Base-by-base conservation (phyloP, 2,329 filamentous ascomycete genomes). In the Catunica adiposa region DNA sequence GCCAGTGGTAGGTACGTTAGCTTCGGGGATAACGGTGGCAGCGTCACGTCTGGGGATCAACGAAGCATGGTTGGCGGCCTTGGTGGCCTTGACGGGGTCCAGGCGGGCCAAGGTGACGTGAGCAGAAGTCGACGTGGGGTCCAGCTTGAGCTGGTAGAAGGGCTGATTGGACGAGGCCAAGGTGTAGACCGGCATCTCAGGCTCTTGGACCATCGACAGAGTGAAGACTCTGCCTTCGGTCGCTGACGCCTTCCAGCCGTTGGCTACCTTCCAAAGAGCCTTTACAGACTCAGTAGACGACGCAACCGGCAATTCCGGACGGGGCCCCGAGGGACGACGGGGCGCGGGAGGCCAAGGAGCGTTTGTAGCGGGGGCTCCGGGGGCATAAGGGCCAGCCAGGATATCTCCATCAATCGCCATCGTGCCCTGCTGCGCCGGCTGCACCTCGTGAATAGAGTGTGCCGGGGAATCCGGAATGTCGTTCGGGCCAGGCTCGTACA, bases 221-320 rank as follows among this genome's bases (percentile, higher is more conserved):
- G 77, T 80, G 66, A 75, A 83, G 23, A 74, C 72, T 22, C 76
- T 70, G 3, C 78, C 79, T 63, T 83, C 78, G 2, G 73, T 72
- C 1, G 71, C 65, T 0, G 79, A 75, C 1, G 81, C 82, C 62
- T 78, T 74, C 79, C 79, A 85, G 11, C 83, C 83, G 63, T 85
- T 86, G 58, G 78, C 72, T 0, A 80, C 80, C 62, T 83, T 79
- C 83, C 83, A 86, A 7, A 84, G 73, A 53, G 74, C 73, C 60
- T 77, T 77, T 37, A 86, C 73, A 59, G 84, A 75, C 47, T 82
- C 77, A 1, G 74, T 80, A 0, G 76, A 75, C 63, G 73, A 77
- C 3, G 77, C 70, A 1, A 70, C 68, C 9, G 77, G 74, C 17
- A 73, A 69, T 1, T 68, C 60, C 0, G 75, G 71, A 0, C 73